Evolutionary conservation across 1,284 basidiomycete genomes (phyloP), one percentile per base, ranked within the genome.

Genomic region (Ganoderma sp.): DNA sequence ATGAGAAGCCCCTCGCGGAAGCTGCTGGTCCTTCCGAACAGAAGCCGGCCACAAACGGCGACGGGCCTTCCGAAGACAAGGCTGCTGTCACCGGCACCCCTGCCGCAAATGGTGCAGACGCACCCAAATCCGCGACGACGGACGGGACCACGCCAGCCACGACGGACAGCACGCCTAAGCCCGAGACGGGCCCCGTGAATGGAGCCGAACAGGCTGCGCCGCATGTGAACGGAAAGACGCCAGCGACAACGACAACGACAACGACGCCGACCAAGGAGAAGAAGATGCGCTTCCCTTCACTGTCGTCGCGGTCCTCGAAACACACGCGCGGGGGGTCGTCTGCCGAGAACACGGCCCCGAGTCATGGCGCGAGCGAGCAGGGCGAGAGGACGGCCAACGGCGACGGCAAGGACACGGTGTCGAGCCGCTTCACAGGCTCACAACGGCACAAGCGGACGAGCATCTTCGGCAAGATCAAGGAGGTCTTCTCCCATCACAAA

Each of bases 381-480:
- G 75, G 75, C 32, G 74, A 71, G 71, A 71, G 52, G 52, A 56
- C 25, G 25, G 48, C 25, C 15, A 65, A 63, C 57, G 57, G 39
- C 60, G 60, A 66, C 57, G 65, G 54, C 56, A 65, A 73, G 67
- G 66, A 69, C 56, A 68, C 68, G 56, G 65, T 70, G 19, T 66
- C 71, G 66, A 66, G 69, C 58, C 67, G 73, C 56, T 64, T 71
- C 63, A 67, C 56, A 42, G 67, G 73, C 62, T 67, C 73, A 37
- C 71, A 69, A 67, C 71, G 74, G 64, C 73, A 70, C 69, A 76
- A 76, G 75, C 69, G 77, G 37, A 75, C 68, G 64, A 78, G 78
- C 69, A 59, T 79, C 65, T 78, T 79, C 34, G 77, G 75, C 61
- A 76, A 75, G 75, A 64, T 79, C 59, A 78, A 75, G 72, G 74